phyloP scores from a whole-genome alignment of 495 filamentous ascomycete species.

The Hypoxylon lienhwacheense region DNA sequence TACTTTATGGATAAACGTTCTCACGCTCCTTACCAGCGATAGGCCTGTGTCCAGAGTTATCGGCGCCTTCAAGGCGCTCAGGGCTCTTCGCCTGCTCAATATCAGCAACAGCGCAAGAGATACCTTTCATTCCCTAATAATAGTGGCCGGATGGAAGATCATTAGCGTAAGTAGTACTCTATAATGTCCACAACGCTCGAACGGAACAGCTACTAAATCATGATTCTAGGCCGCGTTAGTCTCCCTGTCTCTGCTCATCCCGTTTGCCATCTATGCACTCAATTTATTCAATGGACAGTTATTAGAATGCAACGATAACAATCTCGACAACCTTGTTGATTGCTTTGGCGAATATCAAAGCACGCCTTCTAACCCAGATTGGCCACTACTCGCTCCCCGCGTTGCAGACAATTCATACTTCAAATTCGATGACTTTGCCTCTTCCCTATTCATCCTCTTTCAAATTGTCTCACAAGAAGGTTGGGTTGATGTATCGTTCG shows the following conservation, averaged over 20 bases:
- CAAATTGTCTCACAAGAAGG: constrained; percentile 99
- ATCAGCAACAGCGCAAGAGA: constrained; percentile 95
- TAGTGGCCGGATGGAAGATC: constrained; percentile 90
- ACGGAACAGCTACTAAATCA: constrained; percentile 1
- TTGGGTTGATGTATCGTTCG: constrained; percentile 89
- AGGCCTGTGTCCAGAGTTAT: constrained; percentile 84
- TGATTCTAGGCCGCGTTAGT: constrained; percentile 73
- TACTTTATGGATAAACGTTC: constrained; percentile 95
- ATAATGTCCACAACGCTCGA: not conserved
- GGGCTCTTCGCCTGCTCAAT: constrained; percentile 87
- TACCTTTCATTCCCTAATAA: constrained; percentile 94
- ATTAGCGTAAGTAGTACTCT: constrained; percentile 51
- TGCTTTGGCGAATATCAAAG: constrained; percentile 83
- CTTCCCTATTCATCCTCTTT: constrained; percentile 93
- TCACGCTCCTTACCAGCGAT: constrained; percentile 73
- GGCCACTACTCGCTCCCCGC: constrained; percentile 81
- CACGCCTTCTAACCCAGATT: constrained; percentile 69
- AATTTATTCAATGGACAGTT: constrained; percentile 90
- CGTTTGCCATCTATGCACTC: constrained; percentile 92
- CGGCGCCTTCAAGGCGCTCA: constrained; percentile 97
- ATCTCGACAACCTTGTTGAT: constrained; percentile 61
- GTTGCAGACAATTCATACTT: constrained; percentile 79
- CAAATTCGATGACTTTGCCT: constrained; percentile 91
- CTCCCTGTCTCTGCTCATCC: constrained; percentile 89
- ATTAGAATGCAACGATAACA: constrained; percentile 76